These are phyloP conservation scores for Apodospora peruviana DNA, from an alignment of 495 filamentous ascomycete species.

Conservation along the genomic window DNA sequence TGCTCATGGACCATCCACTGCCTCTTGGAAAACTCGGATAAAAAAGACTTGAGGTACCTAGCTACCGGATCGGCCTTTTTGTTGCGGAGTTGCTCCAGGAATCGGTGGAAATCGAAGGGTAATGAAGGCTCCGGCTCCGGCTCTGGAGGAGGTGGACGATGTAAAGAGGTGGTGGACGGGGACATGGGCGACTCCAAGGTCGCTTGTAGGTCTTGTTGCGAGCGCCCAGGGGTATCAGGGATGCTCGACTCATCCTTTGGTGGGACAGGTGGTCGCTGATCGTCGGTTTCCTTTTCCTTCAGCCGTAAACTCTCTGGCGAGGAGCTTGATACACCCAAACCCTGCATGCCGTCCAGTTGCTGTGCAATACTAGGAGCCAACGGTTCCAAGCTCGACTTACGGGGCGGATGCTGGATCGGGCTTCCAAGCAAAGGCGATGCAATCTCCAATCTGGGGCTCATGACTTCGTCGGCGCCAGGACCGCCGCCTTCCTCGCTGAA, in stretches of 20 bases:
- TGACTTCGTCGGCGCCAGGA: constrained; percentile 66
- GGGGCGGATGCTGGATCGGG: constrained; percentile 65
- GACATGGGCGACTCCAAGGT: constrained; percentile 40
- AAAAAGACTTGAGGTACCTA: constrained; percentile 88
- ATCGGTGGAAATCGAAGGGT: constrained; percentile 97
- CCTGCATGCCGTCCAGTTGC: constrained; percentile 42
- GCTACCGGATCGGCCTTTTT: constrained; percentile 95
- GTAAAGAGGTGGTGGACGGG: constrained; percentile 44
- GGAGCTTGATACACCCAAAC: constrained; percentile 34
- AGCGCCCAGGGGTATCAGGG: constrained; percentile 23
- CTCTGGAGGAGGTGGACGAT: constrained; percentile 69
- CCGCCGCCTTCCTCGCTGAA: constrained; percentile 65
- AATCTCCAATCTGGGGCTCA: constrained; percentile 72
- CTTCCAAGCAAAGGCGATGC: constrained; percentile 62
- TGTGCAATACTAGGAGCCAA: constrained; percentile 42
- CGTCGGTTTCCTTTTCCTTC: constrained; percentile 32
- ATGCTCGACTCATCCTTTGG: constrained; percentile 40
- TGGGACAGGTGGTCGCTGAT: constrained; percentile 45
- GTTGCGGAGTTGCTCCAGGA: constrained; percentile 90
- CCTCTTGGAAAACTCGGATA: constrained; percentile 91
- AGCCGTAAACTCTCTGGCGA: constrained; percentile 31
- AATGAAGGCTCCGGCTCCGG: constrained; percentile 86
- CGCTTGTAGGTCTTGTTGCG: constrained; percentile 30
- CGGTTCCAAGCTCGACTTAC: constrained; percentile 78
- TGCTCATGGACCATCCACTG: constrained; percentile 99